Base-by-base conservation (phyloP, 306 rosid genomes). In the Aeschynomene evenia region DNA sequence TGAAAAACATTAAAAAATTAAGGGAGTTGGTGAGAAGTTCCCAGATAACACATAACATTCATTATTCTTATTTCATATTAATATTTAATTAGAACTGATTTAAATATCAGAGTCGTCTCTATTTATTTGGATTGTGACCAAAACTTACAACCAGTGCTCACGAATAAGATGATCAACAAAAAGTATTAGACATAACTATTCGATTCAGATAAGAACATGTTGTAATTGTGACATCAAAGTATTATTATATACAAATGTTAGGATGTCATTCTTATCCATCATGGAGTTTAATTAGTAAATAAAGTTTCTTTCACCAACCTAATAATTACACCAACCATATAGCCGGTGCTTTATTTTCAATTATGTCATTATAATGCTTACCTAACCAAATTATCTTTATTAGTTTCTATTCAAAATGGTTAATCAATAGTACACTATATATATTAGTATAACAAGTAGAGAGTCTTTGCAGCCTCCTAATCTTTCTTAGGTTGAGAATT, bases 321-420 rank as follows among this genome's bases (percentile, higher is more conserved):
- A 62, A 52, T 63, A 14, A 72, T 59, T 42, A 8, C 39, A 24
- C 37, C 71, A 73, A 73, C 77, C 71, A 51, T 23, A 51, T 48
- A 33, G 39, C 70, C 53, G 62, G 45, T 52, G 71, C 11, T 50
- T 24, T 26, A 10, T 26, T 72, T 56, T 71, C 70, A 72, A 7
- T n/a, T 7, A 59, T 33, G 40, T n/a, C 40, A 62, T 16, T n/a
- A 36, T n/a, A n/a, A n/a, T 36, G 12, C 15, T 23, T 16, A 70
- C 66, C 75, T 18, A 70, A 56, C 57, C 1, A 28, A 43, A 18
- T 68, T 37, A 22, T n/a, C 54, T 36, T 1, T 21, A 16, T 43
- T 11, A 15, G 3, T 43, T 43, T 43, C 4, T 34, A 7, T 33
- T 21, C 14, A n/a, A n/a, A 50, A 52, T 18, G 45, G 14, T 18